These are phyloP conservation scores for Ramichloridium luteum DNA, from an alignment of 2,329 filamentous ascomycete species.

Conservation along the genomic window DNA sequence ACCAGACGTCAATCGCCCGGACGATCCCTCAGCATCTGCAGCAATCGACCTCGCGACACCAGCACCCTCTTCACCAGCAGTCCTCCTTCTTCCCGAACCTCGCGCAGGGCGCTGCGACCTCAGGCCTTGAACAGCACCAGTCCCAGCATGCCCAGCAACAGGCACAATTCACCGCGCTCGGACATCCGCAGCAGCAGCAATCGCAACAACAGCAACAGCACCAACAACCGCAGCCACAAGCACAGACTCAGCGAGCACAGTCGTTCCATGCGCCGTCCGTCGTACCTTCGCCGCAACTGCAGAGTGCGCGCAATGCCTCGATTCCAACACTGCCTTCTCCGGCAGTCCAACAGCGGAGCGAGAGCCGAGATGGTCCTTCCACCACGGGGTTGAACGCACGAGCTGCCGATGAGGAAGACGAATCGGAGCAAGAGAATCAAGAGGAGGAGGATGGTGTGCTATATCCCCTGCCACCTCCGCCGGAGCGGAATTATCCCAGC, in stretches of 20 bases:
- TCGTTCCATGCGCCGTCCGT: conserved; percentile 3
- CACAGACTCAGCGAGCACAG: conserved; percentile 4
- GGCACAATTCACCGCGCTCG: no score
- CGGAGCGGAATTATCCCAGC: conserved; percentile 18
- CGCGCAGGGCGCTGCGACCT: conserved; percentile 7
- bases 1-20: conserved; percentile 1
- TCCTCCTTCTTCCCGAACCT: conserved; percentile 10
- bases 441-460: no score
- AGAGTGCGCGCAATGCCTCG: conserved; percentile 3
- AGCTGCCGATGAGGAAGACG: no score
- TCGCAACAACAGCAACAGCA: conserved; percentile 8
- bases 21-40: conserved; percentile 4
- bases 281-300: conserved; percentile 3
- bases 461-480: conserved; percentile 23
- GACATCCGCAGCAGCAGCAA: conserved; percentile 9
- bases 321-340: no score
- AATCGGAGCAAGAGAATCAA: no score
- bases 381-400: no score
- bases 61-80: conserved; percentile 5
- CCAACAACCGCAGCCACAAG: conserved; percentile 8
- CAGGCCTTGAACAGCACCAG: no score
- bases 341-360: no score
- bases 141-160: no score
- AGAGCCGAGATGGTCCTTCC: no score
- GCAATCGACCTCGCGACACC: conserved; percentile 1